phyloP scores from a whole-genome alignment of 495 filamentous ascomycete genomes.

The Hyaloscypha variabilis region DNA sequence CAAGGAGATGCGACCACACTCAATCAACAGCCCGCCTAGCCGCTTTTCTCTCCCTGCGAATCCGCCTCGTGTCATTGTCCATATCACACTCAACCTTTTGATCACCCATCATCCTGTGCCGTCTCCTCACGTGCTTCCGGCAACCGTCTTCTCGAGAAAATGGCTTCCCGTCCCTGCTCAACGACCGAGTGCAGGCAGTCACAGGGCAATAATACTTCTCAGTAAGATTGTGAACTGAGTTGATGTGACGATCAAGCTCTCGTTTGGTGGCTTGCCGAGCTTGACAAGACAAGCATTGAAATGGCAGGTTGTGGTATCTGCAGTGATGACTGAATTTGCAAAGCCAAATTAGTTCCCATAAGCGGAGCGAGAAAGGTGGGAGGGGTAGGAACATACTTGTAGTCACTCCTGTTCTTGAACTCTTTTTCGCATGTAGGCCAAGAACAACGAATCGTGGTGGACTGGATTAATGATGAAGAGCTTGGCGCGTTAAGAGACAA shows the following conservation, averaged over 20 bases:
- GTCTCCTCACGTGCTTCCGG: slow-evolving; percentile 10
- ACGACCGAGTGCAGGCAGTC: neutral
- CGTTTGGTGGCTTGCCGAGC: slow-evolving; percentile 9
- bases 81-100: slow-evolving; percentile 4
- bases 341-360: neutral
- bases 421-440: slow-evolving; percentile 15
- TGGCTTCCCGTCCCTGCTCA: neutral
- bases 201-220: slow-evolving; percentile 13
- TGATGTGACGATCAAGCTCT: slow-evolving; percentile 16
- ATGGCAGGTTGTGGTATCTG: slow-evolving; percentile 11
- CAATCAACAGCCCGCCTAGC: neutral
- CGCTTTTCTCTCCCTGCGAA: slow-evolving; percentile 1
- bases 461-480: neutral
- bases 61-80: slow-evolving; percentile 7
- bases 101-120: neutral
- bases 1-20: neutral
- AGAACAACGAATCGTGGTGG: neutral
- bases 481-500: neutral
- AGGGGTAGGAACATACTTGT: neutral
- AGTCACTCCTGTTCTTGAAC: slow-evolving; percentile 8
- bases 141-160: slow-evolving; percentile 19
- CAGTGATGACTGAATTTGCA: slow-evolving; percentile 10
- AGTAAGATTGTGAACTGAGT: neutral
- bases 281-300: slow-evolving; percentile 12
- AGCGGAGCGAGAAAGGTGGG: neutral